Conservation (phyloP, 1,284 basidiomycete genomes). For the Laetiporus sulphureus region DNA sequence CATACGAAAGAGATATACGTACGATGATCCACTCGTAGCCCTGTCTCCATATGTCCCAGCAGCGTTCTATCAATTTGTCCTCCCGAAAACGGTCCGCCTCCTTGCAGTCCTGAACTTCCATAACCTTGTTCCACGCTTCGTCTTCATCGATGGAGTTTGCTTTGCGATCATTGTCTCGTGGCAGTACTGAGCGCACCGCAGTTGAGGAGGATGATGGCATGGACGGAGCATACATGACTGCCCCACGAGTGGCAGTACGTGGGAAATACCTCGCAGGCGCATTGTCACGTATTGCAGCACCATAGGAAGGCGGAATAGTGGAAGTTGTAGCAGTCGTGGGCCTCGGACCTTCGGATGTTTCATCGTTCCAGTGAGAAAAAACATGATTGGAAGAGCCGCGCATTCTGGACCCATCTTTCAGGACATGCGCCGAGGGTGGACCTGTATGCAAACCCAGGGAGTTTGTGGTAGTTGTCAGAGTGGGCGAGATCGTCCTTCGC, state of each 20-base stretch:
- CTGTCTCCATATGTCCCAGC: constrained; percentile 65
- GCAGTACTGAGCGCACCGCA: no score
- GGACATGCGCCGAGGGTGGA: constrained; percentile 12
- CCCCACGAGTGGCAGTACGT: no score
- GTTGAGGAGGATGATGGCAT: constrained; percentile 7
- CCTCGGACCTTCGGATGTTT: constrained; percentile 32
- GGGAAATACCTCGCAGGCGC: constrained; percentile 2
- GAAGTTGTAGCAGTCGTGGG: constrained; percentile 29
- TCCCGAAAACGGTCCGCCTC: constrained; percentile 64
- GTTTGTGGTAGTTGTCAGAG: constrained; percentile 19
- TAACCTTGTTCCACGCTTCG: constrained; percentile 71
- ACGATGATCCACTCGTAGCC: constrained; percentile 66
- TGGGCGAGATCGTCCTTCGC: constrained; percentile 17
- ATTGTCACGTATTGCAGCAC: constrained; percentile 31
- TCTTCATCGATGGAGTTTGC: constrained; percentile 52
- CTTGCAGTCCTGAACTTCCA: constrained; percentile 59
- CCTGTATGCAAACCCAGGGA: constrained; percentile 27
- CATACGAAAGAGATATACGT: constrained; percentile 24
- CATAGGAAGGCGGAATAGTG: constrained; percentile 47
- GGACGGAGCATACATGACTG: neutral
- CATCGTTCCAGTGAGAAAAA: constrained; percentile 32
- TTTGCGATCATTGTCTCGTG: constrained; percentile 36
- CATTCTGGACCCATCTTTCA: no score
- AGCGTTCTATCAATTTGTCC: constrained; percentile 55
- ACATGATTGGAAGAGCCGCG: no score